Evolutionary conservation across 176 grass and related monocot species (phyloP).

Genomic region (Aechmea fasciata): DNA sequence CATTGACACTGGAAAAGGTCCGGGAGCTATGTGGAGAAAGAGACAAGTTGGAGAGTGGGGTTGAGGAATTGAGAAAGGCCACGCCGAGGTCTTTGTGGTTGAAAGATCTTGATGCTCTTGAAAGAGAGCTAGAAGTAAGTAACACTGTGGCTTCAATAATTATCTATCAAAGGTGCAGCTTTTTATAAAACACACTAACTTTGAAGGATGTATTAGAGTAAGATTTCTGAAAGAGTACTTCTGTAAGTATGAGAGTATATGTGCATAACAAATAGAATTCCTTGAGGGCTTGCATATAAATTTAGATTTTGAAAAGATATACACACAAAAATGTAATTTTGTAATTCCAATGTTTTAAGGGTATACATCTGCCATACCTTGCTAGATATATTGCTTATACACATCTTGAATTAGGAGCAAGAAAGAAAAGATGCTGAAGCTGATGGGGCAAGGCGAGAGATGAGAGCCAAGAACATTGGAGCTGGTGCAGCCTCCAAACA

Average conservation of each 20-base stretch:
- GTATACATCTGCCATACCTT: too few relatives aligned
- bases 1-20: slow-evolving; percentile 67
- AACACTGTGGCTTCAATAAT: background rate
- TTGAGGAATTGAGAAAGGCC: slow-evolving; percentile 41
- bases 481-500: slow-evolving; percentile 2
- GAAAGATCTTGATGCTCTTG: slow-evolving; percentile 69
- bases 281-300: too few relatives aligned
- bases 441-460: slow-evolving; percentile 14
- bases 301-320: too few relatives aligned
- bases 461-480: slow-evolving; percentile 10
- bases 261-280: too few relatives aligned
- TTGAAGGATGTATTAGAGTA: too few relatives aligned
- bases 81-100: slow-evolving; percentile 46
- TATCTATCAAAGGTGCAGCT: background rate
- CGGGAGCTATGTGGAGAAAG: slow-evolving; percentile 45
- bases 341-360: too few relatives aligned
- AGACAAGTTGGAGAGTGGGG: slow-evolving; percentile 26
- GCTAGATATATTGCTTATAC: background rate
- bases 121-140: slow-evolving; percentile 76
- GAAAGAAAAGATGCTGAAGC: slow-evolving; percentile 26
- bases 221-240: too few relatives aligned
- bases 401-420: slow-evolving; percentile 27
- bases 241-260: too few relatives aligned
- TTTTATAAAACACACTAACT: too few relatives aligned
- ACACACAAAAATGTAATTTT: too few relatives aligned